A percentile compares a stretch with the other conserved stretches of the same genome.
phyloP scores from a whole-genome alignment of 768 basidiomycete genomes.

The Terana coerulea region DNA sequence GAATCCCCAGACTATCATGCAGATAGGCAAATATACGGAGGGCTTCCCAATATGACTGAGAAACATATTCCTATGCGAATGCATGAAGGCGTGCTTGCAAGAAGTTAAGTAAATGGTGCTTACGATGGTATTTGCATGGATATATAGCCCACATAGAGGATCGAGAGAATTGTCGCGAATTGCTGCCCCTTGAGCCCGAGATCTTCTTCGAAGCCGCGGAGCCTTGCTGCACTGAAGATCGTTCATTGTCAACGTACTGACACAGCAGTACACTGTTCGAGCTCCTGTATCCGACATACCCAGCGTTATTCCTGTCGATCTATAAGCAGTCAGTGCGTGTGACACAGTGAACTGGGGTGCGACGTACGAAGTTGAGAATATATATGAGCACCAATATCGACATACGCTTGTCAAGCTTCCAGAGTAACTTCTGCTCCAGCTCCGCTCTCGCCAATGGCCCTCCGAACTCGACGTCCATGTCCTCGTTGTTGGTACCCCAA shows the following conservation, averaged over 20 bases:
- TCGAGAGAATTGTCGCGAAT: slow-evolving; percentile 64
- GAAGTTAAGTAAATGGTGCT: slow-evolving; percentile 20
- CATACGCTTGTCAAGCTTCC: slow-evolving; percentile 41
- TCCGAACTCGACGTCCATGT: slow-evolving; percentile 34
- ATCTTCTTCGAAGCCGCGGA: slow-evolving; percentile 70
- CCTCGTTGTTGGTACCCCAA: slow-evolving; percentile 4
- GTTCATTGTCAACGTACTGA: background rate
- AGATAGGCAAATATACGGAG: slow-evolving; percentile 59
- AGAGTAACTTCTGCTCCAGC: slow-evolving; percentile 38
- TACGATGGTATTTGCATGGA: slow-evolving; percentile 79
- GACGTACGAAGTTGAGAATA: slow-evolving; percentile 44
- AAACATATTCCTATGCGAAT: slow-evolving; percentile 57
- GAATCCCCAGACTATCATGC: slow-evolving; percentile 61
- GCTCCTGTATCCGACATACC: slow-evolving; percentile 34
- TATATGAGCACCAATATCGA: slow-evolving; percentile 42
- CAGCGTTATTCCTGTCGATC: slow-evolving; percentile 71
- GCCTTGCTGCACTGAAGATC: slow-evolving; percentile 57
- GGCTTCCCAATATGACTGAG: slow-evolving; percentile 64
- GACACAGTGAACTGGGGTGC: background rate
- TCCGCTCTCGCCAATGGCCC: slow-evolving; percentile 30
- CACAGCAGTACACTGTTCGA: background rate
- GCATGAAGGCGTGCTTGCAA: background rate
- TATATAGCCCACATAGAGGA: slow-evolving; percentile 70
- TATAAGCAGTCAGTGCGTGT: slow-evolving; percentile 18
- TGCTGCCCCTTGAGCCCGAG: slow-evolving; percentile 58